Percentiles rank a stretch among this genome's conserved stretches.
phyloP scores from a whole-genome alignment of 352 stramenopile genomes.

The Phytophthora constricta region DNA sequence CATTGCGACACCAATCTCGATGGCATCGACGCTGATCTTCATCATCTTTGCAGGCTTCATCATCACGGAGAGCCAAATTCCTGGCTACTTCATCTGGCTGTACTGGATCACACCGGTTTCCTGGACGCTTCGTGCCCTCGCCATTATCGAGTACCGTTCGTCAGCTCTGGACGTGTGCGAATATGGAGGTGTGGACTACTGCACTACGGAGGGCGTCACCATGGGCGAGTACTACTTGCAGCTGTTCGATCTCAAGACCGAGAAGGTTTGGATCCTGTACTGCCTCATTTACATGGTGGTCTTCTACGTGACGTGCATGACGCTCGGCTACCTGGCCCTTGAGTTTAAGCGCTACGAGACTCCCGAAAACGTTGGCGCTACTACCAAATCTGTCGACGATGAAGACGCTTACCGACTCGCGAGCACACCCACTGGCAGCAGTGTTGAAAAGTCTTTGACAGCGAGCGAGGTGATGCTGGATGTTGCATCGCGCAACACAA shows the following conservation, averaged over 20 bases:
- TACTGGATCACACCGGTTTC: conserved; percentile 66
- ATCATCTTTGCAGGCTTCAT: conserved; percentile 67
- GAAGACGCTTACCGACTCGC: conserved; percentile 24
- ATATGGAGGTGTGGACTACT: conserved; percentile 45
- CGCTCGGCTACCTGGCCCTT: conserved; percentile 42
- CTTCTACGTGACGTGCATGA: conserved; percentile 39
- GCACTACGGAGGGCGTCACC: conserved; percentile 25
- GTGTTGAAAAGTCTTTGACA: conserved; percentile 24
- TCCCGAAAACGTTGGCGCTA: conserved; percentile 16
- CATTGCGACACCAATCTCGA: conserved; percentile 51
- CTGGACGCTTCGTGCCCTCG: conserved; percentile 47
- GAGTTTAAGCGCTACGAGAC: conserved; percentile 40
- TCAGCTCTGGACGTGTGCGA: conserved; percentile 31
- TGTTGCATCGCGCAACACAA: conserved; percentile 20
- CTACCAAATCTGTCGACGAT: conserved; percentile 14
- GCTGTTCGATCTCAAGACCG: conserved; percentile 41
- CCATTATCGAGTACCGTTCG: conserved; percentile 46
- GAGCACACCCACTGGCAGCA: conserved; percentile 19
- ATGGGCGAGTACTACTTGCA: conserved; percentile 43
- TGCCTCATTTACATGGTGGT: conserved; percentile 42
- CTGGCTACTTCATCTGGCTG: conserved; percentile 55
- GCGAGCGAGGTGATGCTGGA: conserved; percentile 32
- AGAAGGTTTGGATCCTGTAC: conserved; percentile 40
- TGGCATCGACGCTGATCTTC: conserved; percentile 51
- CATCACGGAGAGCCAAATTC: conserved; percentile 49